Evolutionary conservation across 495 filamentous ascomycete genomes (phyloP), one percentile per base, ranked within the genome.

Genomic region (Hypoxylon perforatum): DNA sequence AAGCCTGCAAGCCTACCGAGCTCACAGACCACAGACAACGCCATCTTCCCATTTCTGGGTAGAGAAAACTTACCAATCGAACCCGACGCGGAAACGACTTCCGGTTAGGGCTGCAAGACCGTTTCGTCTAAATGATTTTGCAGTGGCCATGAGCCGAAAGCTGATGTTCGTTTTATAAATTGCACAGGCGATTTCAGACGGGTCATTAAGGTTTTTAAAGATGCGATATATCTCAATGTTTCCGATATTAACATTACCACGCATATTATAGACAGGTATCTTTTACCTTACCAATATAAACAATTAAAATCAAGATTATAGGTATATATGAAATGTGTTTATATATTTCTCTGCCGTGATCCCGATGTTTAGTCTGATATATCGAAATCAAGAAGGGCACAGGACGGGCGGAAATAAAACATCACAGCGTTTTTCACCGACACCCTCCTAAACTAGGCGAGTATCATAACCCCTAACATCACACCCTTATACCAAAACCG

Each of bases 91-190:
- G 65, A 63, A 36, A 49, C 55, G 5, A 39, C 22, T 63, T 60
- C 65, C 60, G 59, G 41, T 69, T 64, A 49, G 28, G 55, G 60
- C 47, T 41, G 45, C 28, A 63, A 38, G 55, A 35, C 56, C 65
- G 60, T 60, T 63, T 69, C 60, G 65, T 69, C 7, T 55, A 48
- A 38, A 55, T 45, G 8, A 8, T 10, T 46, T 23, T 23, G 25
- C 25, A 28, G 25, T 28, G 7, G 7, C 22, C 44, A 9, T 46
- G 9, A 15, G 14, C 14, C 18, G n/a, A 21, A 14, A 5, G 2
- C 19, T 15, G 18, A 14, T 8, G 18, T 46, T 46, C 7, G 21
- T 22, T 18, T n/a, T 5, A 9, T 19, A 35, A 12, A 59, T 49
- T 51, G 11, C 19, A 18, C n/a, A 51, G 23, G 18, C 2, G 35